phyloP scores from a whole-genome alignment of 2,329 filamentous ascomycete genomes.

The Verticillium tricorpus region DNA sequence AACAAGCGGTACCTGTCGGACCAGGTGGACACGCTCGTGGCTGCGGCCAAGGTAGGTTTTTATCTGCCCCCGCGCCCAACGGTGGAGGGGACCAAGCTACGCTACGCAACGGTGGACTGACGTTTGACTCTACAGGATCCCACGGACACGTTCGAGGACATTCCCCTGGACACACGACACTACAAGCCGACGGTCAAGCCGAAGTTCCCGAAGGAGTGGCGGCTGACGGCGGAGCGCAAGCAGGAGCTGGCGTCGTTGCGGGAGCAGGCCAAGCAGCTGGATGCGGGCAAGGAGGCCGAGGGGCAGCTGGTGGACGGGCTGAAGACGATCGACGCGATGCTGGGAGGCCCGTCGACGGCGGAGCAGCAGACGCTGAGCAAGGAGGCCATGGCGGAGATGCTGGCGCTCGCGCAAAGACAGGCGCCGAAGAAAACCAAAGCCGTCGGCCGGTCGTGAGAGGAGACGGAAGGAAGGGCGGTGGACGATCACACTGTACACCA shows the following conservation, averaged over 20 bases:
- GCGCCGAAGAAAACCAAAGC: background rate
- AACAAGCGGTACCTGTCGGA: constrained; percentile 95
- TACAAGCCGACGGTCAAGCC: constrained; percentile 64
- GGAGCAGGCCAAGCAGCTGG: constrained; percentile 43
- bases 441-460: background rate
- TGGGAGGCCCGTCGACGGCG: constrained; percentile 16
- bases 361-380: constrained; percentile 16
- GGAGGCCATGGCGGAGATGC: constrained; percentile 25
- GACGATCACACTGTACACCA: background rate
- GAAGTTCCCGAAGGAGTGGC: constrained; percentile 80
- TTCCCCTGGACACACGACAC: constrained; percentile 86
- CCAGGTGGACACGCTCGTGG: constrained; percentile 67
- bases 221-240: constrained; percentile 66
- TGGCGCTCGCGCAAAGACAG: constrained; percentile 14
- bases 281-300: constrained; percentile 48
- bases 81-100: background rate
- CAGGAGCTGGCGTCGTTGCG: constrained; percentile 61
- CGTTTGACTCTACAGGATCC: constrained; percentile 46
- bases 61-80: background rate
- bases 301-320: constrained; percentile 57
- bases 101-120: background rate
- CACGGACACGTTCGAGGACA: constrained; percentile 77
- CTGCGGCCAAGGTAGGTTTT: constrained; percentile 66
- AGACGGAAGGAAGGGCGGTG: background rate
- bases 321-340: constrained; percentile 37